These are phyloP conservation scores for Phytophthora kernoviae DNA, from an alignment of 352 stramenopile genomes.

Conservation along the genomic window DNA sequence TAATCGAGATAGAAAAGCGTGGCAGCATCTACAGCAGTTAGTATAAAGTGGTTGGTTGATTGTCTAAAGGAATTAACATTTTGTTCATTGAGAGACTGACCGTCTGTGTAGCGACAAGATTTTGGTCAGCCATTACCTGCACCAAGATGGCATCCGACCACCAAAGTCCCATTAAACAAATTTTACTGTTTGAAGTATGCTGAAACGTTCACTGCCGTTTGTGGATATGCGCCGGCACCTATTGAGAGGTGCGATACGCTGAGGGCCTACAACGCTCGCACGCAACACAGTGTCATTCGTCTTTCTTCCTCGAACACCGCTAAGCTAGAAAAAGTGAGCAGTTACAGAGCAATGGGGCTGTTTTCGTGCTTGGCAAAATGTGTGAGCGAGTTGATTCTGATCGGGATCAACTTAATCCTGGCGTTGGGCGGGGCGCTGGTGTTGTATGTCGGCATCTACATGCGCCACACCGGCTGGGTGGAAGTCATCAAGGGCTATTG, in stretches of 20 bases:
- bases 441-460: constrained; percentile 49
- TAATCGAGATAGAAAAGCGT: constrained; percentile 24
- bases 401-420: constrained; percentile 66
- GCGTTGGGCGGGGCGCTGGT: constrained; percentile 62
- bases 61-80: constrained; percentile 16
- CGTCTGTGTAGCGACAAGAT: not conserved
- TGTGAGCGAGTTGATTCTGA: constrained; percentile 48
- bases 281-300: constrained; percentile 8
- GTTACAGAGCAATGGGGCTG: constrained; percentile 30
- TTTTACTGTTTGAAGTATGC: not conserved
- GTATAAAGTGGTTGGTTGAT: not conserved
- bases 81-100: no score
- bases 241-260: not conserved
- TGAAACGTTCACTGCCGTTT: constrained; percentile 1
- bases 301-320: constrained; percentile 11
- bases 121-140: not conserved
- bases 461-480: constrained; percentile 57
- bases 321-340: not conserved
- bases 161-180: no score
- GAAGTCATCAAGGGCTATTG: constrained; percentile 67
- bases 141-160: no score
- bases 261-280: not conserved
- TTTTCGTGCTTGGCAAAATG: constrained; percentile 34
- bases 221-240: not conserved
- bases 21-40: no score